These are phyloP conservation scores for Skeletonema menzelii DNA, from an alignment of 108 stramenopile species.

Conservation along the genomic window DNA sequence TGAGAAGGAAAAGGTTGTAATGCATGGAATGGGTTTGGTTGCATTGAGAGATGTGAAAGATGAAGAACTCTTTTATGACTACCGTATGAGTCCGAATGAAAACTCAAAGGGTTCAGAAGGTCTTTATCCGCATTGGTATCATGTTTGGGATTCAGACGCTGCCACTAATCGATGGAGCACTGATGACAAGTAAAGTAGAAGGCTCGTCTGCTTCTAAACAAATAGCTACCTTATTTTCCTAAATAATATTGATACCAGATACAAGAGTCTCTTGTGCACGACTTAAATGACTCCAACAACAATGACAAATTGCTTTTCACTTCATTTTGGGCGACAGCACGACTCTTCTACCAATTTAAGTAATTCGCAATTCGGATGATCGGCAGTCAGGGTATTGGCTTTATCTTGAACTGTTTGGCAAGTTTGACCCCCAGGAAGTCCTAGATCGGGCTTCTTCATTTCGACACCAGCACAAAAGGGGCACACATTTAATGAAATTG, in stretches of 20 bases:
- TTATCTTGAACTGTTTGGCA: conserved; percentile 2
- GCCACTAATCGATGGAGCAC: conserved; percentile 40
- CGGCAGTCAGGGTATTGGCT: not conserved
- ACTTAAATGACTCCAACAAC: too few species aligned
- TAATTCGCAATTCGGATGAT: not conserved
- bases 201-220: not conserved
- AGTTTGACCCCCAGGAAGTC: not conserved
- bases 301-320: not conserved
- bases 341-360: not conserved
- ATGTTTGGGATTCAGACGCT: conserved; percentile 45
- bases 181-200: not conserved
- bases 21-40: conserved; percentile 82
- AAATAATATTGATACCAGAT: not conserved
- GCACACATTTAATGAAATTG: not conserved
- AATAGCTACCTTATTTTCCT: not conserved
- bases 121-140: conserved; percentile 65
- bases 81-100: conserved; percentile 52
- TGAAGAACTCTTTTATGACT: conserved; percentile 88
- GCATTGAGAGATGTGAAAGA: conserved; percentile 66
- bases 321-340: not conserved
- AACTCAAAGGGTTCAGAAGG: conserved; percentile 15
- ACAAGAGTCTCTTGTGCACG: too few species aligned
- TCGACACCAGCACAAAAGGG: not conserved
- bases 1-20: conserved; percentile 59
- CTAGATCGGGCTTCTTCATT: not conserved